Evolutionary conservation across 805 yeast species (phyloP).

Genomic region (Wickerhamiella occidentalis): DNA sequence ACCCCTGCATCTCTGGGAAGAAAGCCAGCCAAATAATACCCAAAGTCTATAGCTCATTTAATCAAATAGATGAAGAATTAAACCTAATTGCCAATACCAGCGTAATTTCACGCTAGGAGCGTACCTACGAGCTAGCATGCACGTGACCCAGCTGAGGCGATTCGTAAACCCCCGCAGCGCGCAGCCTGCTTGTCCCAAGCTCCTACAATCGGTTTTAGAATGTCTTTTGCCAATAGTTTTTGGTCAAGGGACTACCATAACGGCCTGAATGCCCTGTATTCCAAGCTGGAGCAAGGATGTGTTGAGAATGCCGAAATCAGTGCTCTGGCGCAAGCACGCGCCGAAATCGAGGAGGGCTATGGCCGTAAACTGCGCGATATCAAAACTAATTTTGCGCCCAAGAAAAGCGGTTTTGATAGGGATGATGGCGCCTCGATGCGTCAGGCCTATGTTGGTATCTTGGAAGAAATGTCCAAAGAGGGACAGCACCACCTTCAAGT

Average conservation of each 20-base stretch:
- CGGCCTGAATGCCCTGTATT: constrained; percentile 29
- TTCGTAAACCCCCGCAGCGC: not conserved
- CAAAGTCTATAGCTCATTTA: too few relatives aligned
- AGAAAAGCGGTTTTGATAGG: constrained; percentile 34
- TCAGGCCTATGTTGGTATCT: constrained; percentile 47
- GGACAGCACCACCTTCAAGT: constrained; percentile 48
- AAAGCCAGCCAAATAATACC: not conserved
- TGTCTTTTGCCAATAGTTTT: constrained; percentile 19
- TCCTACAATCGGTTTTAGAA: not conserved
- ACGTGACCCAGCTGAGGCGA: constrained; percentile 1
- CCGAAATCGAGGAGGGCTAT: constrained; percentile 58
- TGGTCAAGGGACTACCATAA: constrained; percentile 22
- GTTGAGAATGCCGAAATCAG: constrained; percentile 60
- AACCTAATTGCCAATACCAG: too few relatives aligned
- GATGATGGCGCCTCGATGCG: constrained; percentile 59
- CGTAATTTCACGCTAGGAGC: too few relatives aligned
- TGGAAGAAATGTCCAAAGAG: constrained; percentile 43
- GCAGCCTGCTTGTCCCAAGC: constrained; percentile 1
- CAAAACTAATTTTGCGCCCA: constrained; percentile 30
- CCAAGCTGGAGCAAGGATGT: constrained; percentile 38
- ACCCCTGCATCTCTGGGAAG: not conserved
- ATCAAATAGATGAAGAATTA: too few relatives aligned
- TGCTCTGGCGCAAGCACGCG: constrained; percentile 50
- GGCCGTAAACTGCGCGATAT: constrained; percentile 43
- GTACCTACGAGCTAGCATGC: not conserved